Base-by-base conservation (phyloP, 2,329 filamentous ascomycete species). In the Westerdykella ornata region DNA sequence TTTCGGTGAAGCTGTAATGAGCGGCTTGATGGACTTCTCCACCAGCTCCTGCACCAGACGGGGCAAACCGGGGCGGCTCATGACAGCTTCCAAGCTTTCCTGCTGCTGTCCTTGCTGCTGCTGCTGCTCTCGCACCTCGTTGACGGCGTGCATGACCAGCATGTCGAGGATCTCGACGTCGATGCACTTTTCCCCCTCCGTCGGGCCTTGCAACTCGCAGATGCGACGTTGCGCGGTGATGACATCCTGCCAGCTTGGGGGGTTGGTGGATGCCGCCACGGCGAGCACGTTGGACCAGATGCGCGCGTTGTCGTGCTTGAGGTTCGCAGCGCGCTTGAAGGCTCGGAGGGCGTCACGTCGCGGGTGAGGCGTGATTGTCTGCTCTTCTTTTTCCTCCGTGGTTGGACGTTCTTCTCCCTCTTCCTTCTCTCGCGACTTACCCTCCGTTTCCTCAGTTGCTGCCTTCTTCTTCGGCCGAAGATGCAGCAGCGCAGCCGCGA, bases 281-380 rank as follows among this genome's bases (percentile, higher is more conserved):
- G 88, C 92, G 43, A 98, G 78, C 13, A 97, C 84, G 56, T 98
- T 98, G 61, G 94, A 87, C 90, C 90, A 97, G 63, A 98, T 96
- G 53, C 87, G 82, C 76, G 84, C 86, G 68, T 90, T 90, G 54
- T 88, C 82, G 64, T 87, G 78, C 38, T 94, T 88, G 17, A 95
- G 77, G 4, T 78, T 76, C 0, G 89, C 88, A 8, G 89, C 92
- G 48, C 85, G 84, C 61, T 94, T 92, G 66, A 94, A 87, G 0
- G 92, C 90, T 5, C 78, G 73, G 1, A 98, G 77, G 0, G 92
- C 82, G 59, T 94, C 87, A 0, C 76, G 71, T 1, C 88, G 76
- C 0, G 80, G 78, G 22, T 65, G 60, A 12, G 46, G 54, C 6
- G 60, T 61, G 1, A 62, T 46, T 43, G 22, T 37, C 33, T 14